These are phyloP conservation scores for Populus deltoides DNA, from an alignment of 345 rosid genomes.

Conservation along the genomic window DNA sequence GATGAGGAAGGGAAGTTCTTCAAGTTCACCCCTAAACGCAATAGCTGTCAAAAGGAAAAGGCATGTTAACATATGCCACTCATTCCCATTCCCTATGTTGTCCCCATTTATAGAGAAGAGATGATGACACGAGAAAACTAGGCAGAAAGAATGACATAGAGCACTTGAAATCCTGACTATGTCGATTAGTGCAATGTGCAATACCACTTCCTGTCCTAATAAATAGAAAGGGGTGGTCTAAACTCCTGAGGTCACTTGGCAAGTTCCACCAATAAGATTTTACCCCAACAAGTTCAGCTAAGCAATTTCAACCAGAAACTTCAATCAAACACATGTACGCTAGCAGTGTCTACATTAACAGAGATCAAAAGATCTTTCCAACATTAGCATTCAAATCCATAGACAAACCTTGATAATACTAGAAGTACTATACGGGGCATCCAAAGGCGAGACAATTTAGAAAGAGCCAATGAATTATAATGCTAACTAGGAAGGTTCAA, in stretches of 20 bases:
- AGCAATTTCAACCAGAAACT: not conserved
- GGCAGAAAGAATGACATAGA: not conserved
- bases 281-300: not conserved
- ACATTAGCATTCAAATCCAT: not conserved
- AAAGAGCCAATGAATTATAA: not conserved
- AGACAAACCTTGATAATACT: not conserved
- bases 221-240: not conserved
- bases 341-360: not conserved
- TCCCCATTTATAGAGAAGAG: not conserved
- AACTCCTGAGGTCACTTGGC: not conserved
- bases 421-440: not conserved
- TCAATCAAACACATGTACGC: not conserved
- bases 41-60: slow-evolving; percentile 46
- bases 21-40: slow-evolving; percentile 68
- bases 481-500: not conserved
- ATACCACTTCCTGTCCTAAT: not conserved
- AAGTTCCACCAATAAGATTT: not conserved
- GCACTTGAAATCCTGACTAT: not conserved
- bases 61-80: not conserved
- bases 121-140: not conserved
- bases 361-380: not conserved
- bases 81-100: not conserved
- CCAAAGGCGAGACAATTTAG: not conserved
- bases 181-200: not conserved
- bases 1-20: slow-evolving; percentile 80